Evolutionary conservation across 2,329 filamentous ascomycete genomes (phyloP), one percentile per base, ranked within the genome.

Genomic region (Aspergillus costaricaensis): DNA sequence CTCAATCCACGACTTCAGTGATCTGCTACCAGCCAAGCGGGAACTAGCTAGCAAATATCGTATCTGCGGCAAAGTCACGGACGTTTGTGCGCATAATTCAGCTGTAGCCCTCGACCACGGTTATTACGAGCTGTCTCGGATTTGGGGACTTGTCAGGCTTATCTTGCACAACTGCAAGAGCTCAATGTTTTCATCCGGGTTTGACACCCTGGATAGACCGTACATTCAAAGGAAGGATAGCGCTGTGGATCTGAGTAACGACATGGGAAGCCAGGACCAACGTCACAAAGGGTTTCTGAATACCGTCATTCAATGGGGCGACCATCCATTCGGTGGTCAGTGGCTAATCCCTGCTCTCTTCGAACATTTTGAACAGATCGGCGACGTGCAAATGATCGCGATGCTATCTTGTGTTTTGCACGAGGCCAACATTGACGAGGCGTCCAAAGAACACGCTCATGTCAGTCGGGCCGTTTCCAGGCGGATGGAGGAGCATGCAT

Each of bases 71-170:
- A 87, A 92, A 62, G 89, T 90, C 0, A 85, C 87, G n/a, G 85
- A 89, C 39, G 87, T 96, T 3, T 98, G 94, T 75, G 82, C 85
- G 48, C 89, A 96, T 69, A 99, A 99, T 74, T 91, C 92, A 8
- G 78, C 79, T 1, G 87, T 96, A 49, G 93, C 94, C 8, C 83
- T 87, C 66, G 88, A 86, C 63, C 83, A 89, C 66, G 91, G 89
- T 4, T 85, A 86, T 64, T 74, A 81, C 14, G 91, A 96, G 64
- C 77, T 96, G 30, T 88, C 90, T 25, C 86, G 92, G 67, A 85
- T 96, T 6, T 99, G 95, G 95, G 86, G 85, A 52, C 89, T 97
- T 65, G 82, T 92, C 57, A 88, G 86, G 17, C 80, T 97, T 60
- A 81, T 98, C 5, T 79, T 98, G 49, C 87, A 88, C 65, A 90